Evolutionary conservation across 805 yeast species (phyloP), one percentile per base, ranked within the genome.

Genomic region (Saccharomyces paradoxus): DNA sequence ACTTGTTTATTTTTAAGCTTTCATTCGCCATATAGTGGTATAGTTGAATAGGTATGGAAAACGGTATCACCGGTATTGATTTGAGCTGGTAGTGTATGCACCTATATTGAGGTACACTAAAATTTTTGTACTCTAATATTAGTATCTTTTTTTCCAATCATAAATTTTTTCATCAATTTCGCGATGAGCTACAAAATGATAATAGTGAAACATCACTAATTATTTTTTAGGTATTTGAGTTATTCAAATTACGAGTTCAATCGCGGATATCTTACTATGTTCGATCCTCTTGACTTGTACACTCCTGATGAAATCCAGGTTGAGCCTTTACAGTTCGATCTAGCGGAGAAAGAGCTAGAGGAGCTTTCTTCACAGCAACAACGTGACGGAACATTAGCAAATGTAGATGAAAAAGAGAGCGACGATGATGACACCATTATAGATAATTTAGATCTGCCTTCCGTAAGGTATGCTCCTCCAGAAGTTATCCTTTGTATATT

Each of bases 381-480:
- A 17, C 44, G 7, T 31, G 47, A 12, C 28, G 30, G 9, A 9
- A 21, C 28, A 41, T 27, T 10, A 29, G 46, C 24, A 2, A 13
- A 12, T 24, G 52, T 48, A 12, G 55, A 47, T n/a, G 28, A 37
- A 13, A 48, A 57, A 6, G 50, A 41, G 13, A 50, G 49, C 2
- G 65, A 65, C 21, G 64, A 62, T 14, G 59, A 62, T 22, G 68
- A 61, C 27, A 63, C 57, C 1, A 77, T 78, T 0, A 58, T 84
- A 1, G 84, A 82, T 55, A 62, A 78, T 0, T 71, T 84, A 4
- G 92, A 87, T 62, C 68, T 86, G 2, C 92, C 94, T 0, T 61
- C 67, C 3, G 68, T 70, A 5, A 61, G 60, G 10, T 63, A 68
- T 21, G 84, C 88, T 0, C 81, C 87, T 0, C 65, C 65, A 6